Base-by-base conservation (phyloP, 1,284 basidiomycete species). In the Ceratobasidium sp. region DNA sequence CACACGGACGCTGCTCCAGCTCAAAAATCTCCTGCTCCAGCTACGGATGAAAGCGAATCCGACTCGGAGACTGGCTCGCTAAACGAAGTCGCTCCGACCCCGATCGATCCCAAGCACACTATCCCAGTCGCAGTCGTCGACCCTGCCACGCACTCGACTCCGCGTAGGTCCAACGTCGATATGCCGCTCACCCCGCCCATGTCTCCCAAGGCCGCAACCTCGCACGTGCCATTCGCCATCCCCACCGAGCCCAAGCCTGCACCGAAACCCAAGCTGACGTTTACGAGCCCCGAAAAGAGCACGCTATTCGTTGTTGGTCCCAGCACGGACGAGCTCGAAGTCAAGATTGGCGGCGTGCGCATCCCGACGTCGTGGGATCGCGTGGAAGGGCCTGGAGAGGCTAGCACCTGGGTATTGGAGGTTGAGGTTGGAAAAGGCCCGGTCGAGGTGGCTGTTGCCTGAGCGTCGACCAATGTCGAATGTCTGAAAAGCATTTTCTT, bases 131-230 rank as follows among this genome's bases (percentile, higher is more conserved):
- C 45, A 27, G 58, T 62, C 31, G 43, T 50, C 13, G 58, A 43
- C 43, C 20, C 40, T 7, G 13, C 45, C 45, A 47, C n/a, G 7
- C 10, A 20, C 10, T 20, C 45, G 10, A 7, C 45, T 6, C 10
- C 45, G 10, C 45, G 45, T 20, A 62, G 38, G 45, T 13, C 42
- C 22, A 25, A 31, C 25, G 56, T 58, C 27, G 34, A 62, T 45
- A 49, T 62, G 58, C 58, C 58, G 22, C 45, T 62, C 3, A 62
- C 58, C 12, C 58, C 58, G 31, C 58, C 58, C 58, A 49, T 62
- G 58, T 62, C 58, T 29, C 58, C 58, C 58, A 62, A 62, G 58
- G 45, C 43, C 8, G n/a, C 45, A 25, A 34, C n/a, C 2, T 45
- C 42, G n/a, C n/a, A 22, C 22, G 34, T 20, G 43, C 20, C 20